Conservation (phyloP, 2,329 filamentous ascomycete species). For the Paraconiothyrium sp. region DNA sequence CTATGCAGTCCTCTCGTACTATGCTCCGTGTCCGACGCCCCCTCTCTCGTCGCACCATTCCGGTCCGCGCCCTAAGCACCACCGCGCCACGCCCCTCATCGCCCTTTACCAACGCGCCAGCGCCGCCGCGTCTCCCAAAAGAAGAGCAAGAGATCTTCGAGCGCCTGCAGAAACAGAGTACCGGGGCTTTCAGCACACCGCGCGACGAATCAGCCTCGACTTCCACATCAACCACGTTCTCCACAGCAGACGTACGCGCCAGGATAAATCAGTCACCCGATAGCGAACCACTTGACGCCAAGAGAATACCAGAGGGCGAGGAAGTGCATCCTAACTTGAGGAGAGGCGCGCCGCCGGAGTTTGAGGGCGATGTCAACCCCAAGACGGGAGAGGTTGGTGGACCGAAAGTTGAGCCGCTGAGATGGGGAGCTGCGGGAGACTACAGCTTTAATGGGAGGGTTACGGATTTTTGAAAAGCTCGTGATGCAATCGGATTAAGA, state of each 20-base stretch:
- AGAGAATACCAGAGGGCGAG: constrained; percentile 64
- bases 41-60: constrained; percentile 29
- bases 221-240: constrained; percentile 43
- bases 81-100: constrained; percentile 21
- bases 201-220: constrained; percentile 40
- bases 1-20: constrained; percentile 29
- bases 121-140: constrained; percentile 86
- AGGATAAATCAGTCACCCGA: constrained; percentile 45
- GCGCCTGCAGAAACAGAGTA: constrained; percentile 80
- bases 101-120: constrained; percentile 61
- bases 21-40: constrained; percentile 35
- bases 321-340: constrained; percentile 76
- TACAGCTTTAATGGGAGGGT: constrained; percentile 97
- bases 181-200: constrained; percentile 78
- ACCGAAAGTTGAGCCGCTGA: constrained; percentile 93
- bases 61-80: constrained; percentile 27
- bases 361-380: constrained; percentile 90
- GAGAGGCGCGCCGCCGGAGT: constrained; percentile 85
- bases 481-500: neutral
- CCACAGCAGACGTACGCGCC: constrained; percentile 28
- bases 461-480: constrained; percentile 75
- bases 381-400: constrained; percentile 95
- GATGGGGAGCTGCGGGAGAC: constrained; percentile 80
- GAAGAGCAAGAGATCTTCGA: constrained; percentile 93
- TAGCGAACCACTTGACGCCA: constrained; percentile 37